These are phyloP conservation scores for Solanum paucissectum DNA, from an alignment of 257 asterid species.

Conservation along the genomic window DNA sequence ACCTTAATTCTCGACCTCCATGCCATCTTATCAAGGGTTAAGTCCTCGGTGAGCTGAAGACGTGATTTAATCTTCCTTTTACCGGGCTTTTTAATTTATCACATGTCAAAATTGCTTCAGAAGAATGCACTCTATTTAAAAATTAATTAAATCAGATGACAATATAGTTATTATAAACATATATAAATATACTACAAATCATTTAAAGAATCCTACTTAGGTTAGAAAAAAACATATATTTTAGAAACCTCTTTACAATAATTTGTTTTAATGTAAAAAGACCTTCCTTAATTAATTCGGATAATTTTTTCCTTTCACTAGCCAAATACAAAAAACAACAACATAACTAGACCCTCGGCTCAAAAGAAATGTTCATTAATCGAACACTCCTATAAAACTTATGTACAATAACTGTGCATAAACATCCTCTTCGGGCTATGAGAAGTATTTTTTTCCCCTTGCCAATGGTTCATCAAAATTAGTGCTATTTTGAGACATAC, in stretches of 20 bases:
- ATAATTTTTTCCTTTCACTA: not conserved
- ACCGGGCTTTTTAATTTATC: not conserved
- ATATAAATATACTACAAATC: not conserved
- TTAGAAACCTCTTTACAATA: not conserved
- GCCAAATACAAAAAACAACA: not conserved
- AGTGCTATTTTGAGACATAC: not conserved
- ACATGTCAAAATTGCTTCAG: not conserved
- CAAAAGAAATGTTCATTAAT: not conserved
- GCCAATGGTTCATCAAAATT: not conserved
- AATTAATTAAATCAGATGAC: too few species aligned
- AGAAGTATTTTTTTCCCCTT: not conserved
- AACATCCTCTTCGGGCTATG: not conserved
- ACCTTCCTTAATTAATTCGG: not conserved
- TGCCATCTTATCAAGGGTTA: not conserved
- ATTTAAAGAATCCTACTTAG: not conserved
- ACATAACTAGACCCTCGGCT: not conserved
- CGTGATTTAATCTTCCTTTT: not conserved
- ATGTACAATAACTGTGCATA: not conserved
- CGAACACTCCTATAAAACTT: not conserved
- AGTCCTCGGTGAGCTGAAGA: not conserved
- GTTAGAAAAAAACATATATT: not conserved
- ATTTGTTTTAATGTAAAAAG: not conserved
- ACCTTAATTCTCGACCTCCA: not conserved
- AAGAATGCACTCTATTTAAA: not conserved
- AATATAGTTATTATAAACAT: not conserved